Evolutionary conservation across 2,329 filamentous ascomycete species (phyloP).

Genomic region (Trichoderma koningiopsis): DNA sequence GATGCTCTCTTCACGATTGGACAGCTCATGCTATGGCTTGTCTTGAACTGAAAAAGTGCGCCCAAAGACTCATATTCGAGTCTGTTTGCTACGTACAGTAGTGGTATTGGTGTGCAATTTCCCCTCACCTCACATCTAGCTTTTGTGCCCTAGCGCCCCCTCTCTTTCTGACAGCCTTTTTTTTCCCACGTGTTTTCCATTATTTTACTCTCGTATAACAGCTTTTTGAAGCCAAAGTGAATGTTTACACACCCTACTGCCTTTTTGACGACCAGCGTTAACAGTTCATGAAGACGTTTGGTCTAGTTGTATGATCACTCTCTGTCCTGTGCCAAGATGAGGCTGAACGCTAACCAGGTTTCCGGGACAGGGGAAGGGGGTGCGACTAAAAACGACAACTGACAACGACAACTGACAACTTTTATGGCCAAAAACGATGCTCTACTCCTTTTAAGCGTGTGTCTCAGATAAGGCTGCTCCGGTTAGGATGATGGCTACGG

Average conservation of each 20-base stretch:
- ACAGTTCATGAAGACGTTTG: neutral
- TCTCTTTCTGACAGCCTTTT: neutral
- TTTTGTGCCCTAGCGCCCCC: neutral
- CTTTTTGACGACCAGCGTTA: no score
- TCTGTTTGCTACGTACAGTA: neutral
- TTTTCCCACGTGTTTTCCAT: neutral
- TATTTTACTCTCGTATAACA: neutral
- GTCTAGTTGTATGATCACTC: neutral
- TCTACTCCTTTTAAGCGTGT: neutral
- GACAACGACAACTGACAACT: neutral
- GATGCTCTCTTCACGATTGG: neutral
- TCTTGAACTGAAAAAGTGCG: neutral
- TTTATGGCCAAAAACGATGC: no score
- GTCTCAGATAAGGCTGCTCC: neutral
- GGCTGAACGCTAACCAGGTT: slow-evolving; percentile 9
- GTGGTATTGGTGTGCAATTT: neutral
- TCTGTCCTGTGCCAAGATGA: neutral
- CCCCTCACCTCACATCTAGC: neutral
- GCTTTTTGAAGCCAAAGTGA: neutral
- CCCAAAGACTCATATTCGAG: neutral
- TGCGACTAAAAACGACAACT: neutral
- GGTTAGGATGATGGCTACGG: neutral
- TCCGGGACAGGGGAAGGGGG: slow-evolving; percentile 1
- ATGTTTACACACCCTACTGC: neutral
- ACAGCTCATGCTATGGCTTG: neutral